A percentile compares a stretch with the other conserved stretches of the same genome.
These are phyloP conservation scores for Penicillium sp. DNA, from an alignment of 2,329 filamentous ascomycete species.

Conservation along the genomic window DNA sequence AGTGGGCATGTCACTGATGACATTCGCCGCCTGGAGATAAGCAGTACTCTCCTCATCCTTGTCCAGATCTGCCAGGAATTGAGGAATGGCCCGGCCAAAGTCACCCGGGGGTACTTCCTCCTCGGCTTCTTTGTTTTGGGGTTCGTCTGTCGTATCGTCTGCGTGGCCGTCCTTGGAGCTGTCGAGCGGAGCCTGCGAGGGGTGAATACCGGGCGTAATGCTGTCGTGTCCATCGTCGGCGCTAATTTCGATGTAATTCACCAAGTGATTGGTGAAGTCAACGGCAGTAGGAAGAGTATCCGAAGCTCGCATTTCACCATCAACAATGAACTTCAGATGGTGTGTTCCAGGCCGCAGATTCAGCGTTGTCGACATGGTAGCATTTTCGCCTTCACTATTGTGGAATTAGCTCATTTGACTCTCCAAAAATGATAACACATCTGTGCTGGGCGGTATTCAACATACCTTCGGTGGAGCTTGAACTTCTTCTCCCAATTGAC, in stretches of 20 bases:
- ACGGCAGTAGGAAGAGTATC: slow-evolving; percentile 89
- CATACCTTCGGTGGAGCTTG: slow-evolving; percentile 80
- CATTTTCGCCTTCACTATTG: slow-evolving; percentile 48
- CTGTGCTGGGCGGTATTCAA: slow-evolving; percentile 27
- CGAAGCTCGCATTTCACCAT: slow-evolving; percentile 89
- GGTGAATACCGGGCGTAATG: slow-evolving; percentile 43
- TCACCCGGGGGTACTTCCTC: slow-evolving; percentile 58
- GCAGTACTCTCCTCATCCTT: slow-evolving; percentile 74
- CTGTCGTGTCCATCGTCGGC: slow-evolving; percentile 64
- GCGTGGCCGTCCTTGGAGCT: slow-evolving; percentile 43
- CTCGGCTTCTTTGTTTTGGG: slow-evolving; percentile 48
- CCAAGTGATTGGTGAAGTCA: slow-evolving; percentile 95
- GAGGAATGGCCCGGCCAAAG: slow-evolving; percentile 75
- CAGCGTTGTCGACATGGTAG: slow-evolving; percentile 73
- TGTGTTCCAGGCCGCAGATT: slow-evolving; percentile 90
- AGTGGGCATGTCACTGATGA: slow-evolving; percentile 75
- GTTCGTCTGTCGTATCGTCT: slow-evolving; percentile 21
- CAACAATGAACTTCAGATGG: slow-evolving; percentile 94
- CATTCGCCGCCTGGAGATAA: slow-evolving; percentile 73
- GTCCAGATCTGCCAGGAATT: slow-evolving; percentile 82
- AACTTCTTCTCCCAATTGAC: slow-evolving; percentile 98
- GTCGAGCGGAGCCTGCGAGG: slow-evolving; percentile 47
- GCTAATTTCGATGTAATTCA: slow-evolving; percentile 96
- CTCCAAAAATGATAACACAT: slow-evolving; percentile 10
- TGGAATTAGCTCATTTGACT: slow-evolving; percentile 11